phyloP scores from a whole-genome alignment of 306 rosid species.

The Citrullus colocynthis region DNA sequence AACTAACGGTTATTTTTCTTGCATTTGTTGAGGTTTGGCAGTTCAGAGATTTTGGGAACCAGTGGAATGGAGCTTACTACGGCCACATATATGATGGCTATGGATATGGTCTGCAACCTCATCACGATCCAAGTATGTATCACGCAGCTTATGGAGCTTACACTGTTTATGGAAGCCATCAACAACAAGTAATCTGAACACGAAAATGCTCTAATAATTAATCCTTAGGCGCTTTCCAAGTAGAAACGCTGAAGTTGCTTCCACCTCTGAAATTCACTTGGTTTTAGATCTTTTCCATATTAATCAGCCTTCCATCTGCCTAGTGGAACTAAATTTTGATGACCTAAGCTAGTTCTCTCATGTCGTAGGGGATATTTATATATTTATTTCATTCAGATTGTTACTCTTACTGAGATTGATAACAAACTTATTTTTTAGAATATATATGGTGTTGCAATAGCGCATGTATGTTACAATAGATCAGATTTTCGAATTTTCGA shows the following conservation, averaged over 20 bases:
- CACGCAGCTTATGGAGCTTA: slow-evolving; percentile 75
- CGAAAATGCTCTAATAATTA: not conserved
- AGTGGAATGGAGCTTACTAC: slow-evolving; percentile 68
- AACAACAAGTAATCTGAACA: slow-evolving; percentile 84
- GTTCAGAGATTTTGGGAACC: slow-evolving; percentile 64
- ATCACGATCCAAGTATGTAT: slow-evolving; percentile 74
- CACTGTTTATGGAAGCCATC: slow-evolving; percentile 76
- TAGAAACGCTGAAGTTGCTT: slow-evolving; percentile 3
- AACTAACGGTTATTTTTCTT: slow-evolving; percentile 2
- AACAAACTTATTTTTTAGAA: not conserved
- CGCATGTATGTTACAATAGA: not conserved
- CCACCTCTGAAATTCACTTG: not conserved
- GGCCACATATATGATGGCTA: slow-evolving; percentile 78
- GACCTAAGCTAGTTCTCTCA: slow-evolving; percentile 3
- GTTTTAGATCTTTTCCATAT: not conserved
- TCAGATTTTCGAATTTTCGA: not conserved
- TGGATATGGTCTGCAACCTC: slow-evolving; percentile 65
- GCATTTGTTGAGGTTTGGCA: slow-evolving; percentile 25
- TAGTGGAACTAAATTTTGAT: slow-evolving; percentile 9
- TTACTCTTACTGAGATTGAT: not conserved
- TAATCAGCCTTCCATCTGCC: slow-evolving; percentile 4
- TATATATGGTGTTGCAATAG: not conserved
- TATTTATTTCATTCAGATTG: slow-evolving; percentile 5
- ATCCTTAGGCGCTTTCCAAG: not conserved
- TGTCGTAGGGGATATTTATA: not conserved